Conservation (phyloP, 2,329 filamentous ascomycete genomes). For the Colletotrichum somersetense region DNA sequence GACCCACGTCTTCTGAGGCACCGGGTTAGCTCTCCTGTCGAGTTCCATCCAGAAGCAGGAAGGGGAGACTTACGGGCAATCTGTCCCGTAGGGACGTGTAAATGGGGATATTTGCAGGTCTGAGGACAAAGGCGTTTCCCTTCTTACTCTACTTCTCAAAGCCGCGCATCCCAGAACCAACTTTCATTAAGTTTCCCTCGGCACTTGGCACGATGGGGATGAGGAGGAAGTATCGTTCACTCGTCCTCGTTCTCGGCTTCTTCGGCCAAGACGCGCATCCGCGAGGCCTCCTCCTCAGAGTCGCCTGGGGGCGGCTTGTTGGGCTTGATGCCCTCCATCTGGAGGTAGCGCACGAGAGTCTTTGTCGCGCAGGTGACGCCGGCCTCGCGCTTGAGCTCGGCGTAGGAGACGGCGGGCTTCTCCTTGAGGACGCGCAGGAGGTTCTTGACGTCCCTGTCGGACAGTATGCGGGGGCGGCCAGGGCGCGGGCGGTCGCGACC, state of each 20-base stretch:
- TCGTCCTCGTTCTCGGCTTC: constrained; percentile 31
- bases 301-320: constrained; percentile 40
- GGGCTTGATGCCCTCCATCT: constrained; percentile 41
- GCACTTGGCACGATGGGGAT: neutral
- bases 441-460: constrained; percentile 40
- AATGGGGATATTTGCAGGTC: neutral
- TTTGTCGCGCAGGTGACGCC: constrained; percentile 38
- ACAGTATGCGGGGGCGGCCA: constrained; percentile 37
- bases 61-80: constrained; percentile 21
- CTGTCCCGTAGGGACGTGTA: neutral
- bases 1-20: neutral
- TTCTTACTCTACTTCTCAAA: neutral
- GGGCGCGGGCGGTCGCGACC: constrained; percentile 39
- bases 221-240: neutral
- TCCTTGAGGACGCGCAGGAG: constrained; percentile 39
- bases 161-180: neutral
- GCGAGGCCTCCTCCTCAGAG: constrained; percentile 39
- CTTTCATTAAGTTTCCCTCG: neutral
- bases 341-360: constrained; percentile 39
- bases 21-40: neutral
- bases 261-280: constrained; percentile 30
- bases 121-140: neutral
- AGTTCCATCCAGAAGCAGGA: too few relatives aligned
- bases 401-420: constrained; percentile 36
- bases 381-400: constrained; percentile 38